These are phyloP conservation scores for Sicyos baderoa DNA, from an alignment of 306 rosid species.

Conservation along the genomic window DNA sequence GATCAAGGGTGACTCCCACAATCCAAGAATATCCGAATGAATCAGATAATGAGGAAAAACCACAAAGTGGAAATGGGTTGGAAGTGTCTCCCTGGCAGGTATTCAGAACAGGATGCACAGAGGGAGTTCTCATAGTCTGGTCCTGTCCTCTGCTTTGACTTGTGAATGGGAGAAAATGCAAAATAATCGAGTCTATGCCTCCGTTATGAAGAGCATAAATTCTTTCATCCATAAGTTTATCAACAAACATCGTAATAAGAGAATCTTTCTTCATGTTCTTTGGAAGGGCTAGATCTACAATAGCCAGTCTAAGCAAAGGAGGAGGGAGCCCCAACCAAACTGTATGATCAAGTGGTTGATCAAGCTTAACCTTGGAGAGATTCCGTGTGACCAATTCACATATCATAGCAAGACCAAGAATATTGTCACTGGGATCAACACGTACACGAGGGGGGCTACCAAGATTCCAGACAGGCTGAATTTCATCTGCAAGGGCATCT, in stretches of 20 bases:
- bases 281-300: slow-evolving; percentile 86
- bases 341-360: slow-evolving; percentile 26
- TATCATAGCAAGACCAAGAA: slow-evolving; percentile 90
- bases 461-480: slow-evolving; percentile 81
- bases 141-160: slow-evolving; percentile 64
- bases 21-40: slow-evolving; percentile 89
- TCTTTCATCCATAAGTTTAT: slow-evolving; percentile 81
- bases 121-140: slow-evolving; percentile 69
- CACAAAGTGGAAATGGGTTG: slow-evolving; percentile 50
- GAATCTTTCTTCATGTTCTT: slow-evolving; percentile 44
- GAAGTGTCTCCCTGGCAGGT: slow-evolving; percentile 60
- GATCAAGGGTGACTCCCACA: slow-evolving; percentile 60
- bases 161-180: slow-evolving; percentile 96
- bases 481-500: slow-evolving; percentile 94
- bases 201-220: slow-evolving; percentile 75
- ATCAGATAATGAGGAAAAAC: slow-evolving; percentile 77
- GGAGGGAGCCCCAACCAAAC: slow-evolving; percentile 81
- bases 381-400: slow-evolving; percentile 50
- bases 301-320: slow-evolving; percentile 75
- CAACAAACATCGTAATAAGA: slow-evolving; percentile 51
- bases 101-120: slow-evolving; percentile 48
- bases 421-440: slow-evolving; percentile 55
- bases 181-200: slow-evolving; percentile 84
- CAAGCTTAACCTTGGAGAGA: slow-evolving; percentile 34
- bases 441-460: slow-evolving; percentile 71